phyloP scores from a whole-genome alignment of 345 rosid genomes.

The Leavenworthia alabamica region DNA sequence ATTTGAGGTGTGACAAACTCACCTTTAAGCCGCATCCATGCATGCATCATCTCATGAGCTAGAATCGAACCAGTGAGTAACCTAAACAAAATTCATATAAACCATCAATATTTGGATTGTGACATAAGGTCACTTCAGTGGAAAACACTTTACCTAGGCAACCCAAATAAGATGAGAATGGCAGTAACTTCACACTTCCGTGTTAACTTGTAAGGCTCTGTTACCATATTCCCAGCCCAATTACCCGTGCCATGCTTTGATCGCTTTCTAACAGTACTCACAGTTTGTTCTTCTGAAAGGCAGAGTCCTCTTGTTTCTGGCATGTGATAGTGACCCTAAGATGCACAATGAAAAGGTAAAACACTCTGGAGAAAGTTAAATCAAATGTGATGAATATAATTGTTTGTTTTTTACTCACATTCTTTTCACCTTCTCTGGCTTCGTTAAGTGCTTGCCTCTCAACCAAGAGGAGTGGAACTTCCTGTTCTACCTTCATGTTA shows the following conservation, averaged over 20 bases:
- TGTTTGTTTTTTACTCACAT: slow-evolving; percentile 48
- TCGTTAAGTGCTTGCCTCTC: slow-evolving; percentile 94
- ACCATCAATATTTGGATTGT: background rate
- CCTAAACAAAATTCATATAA: slow-evolving; percentile 31
- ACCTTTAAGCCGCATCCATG: slow-evolving; percentile 97
- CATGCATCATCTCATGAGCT: slow-evolving; percentile 99
- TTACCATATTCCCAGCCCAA: slow-evolving; percentile 49
- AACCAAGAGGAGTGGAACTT: slow-evolving; percentile 84
- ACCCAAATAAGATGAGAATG: slow-evolving; percentile 88
- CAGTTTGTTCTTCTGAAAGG: slow-evolving; percentile 91
- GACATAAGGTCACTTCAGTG: background rate
- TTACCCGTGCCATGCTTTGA: slow-evolving; percentile 58
- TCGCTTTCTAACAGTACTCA: slow-evolving; percentile 71
- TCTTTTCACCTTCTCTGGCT: slow-evolving; percentile 89
- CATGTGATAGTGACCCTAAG: slow-evolving; percentile 96
- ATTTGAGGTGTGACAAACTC: background rate
- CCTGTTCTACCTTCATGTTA: slow-evolving; percentile 83
- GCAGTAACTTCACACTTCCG: slow-evolving; percentile 93
- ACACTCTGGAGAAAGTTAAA: background rate
- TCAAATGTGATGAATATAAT: too few relatives aligned
- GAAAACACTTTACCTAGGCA: slow-evolving; percentile 63
- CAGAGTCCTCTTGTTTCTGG: slow-evolving; percentile 99
- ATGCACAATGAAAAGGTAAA: slow-evolving; percentile 10
- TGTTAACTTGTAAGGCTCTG: slow-evolving; percentile 75
- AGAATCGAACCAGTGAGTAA: slow-evolving; percentile 91